Base-by-base conservation (phyloP, 768 basidiomycete genomes). In the Kwoniella heveanensis region DNA sequence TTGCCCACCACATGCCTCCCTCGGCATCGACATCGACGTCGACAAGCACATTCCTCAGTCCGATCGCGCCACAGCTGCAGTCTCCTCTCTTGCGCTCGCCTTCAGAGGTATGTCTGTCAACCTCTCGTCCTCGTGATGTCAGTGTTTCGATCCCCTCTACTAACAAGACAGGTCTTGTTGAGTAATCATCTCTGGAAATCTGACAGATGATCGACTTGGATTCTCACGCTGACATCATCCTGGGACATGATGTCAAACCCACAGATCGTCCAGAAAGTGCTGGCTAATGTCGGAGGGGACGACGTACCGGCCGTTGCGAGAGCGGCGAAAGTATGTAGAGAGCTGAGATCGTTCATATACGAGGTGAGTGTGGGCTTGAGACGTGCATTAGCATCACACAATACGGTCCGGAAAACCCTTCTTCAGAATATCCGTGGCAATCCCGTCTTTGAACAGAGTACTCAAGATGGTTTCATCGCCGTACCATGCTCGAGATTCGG, bases 201-300 rank as follows among this genome's bases (percentile, higher is more conserved):
- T n/a, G n/a, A n/a, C n/a, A n/a, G n/a, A n/a, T n/a, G n/a, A n/a
- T n/a, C n/a, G n/a, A n/a, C n/a, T n/a, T n/a, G n/a, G n/a, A 3
- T 17, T 48, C n/a, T 24, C 17, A n/a, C 13, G 25, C 13, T 32
- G 27, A 57, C 27, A 13, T n/a, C n/a, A n/a, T n/a, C n/a, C n/a
- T n/a, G n/a, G n/a, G 2, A 25, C 29, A 9, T 19, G 10, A 10
- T 44, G 8, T 56, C 22, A 2, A 24, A 24, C 15, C 4, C 27
- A 46, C 22, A 78, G 73, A 74, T 78, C 54, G 61, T 78, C 13
- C 72, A 77, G 57, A 59, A 62, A 25, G 69, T 78, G 1, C 62
- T 78, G 9, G 51, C 57, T 24, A 32, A 26, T 37, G 64, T 68
- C 26, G 77, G 72, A 7, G 65, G 58, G 47, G 60, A 68, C 1